Percentiles rank a stretch among this genome's conserved stretches.
Evolutionary conservation across 139 green algal genomes (phyloP).

Genomic region (Coccomyxa sp.): DNA sequence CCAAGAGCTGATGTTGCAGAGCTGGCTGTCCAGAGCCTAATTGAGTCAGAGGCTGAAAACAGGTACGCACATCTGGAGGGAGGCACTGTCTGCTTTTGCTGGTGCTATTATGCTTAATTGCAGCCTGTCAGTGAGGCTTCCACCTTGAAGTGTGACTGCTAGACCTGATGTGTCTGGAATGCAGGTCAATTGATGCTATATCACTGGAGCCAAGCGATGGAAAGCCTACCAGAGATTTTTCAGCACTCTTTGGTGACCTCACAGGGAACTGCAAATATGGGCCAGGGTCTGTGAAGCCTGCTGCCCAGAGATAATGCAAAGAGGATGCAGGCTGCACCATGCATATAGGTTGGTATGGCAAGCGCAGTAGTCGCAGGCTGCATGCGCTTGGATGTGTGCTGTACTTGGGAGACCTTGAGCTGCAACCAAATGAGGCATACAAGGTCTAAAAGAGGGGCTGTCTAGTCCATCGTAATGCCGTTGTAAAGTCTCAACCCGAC

Average conservation of each 20-base stretch:
- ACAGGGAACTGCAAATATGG: not conserved
- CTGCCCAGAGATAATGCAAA: too few species aligned
- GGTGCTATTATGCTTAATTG: not conserved
- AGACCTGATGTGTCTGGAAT: not conserved
- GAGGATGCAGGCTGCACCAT: too few species aligned
- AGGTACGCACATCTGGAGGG: not conserved
- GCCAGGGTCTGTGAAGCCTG: too few species aligned
- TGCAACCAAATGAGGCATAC: too few species aligned
- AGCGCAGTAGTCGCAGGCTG: too few species aligned
- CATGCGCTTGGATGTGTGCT: too few species aligned
- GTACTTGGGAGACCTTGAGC: too few species aligned
- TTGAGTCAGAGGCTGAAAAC: not conserved
- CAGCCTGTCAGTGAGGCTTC: not conserved
- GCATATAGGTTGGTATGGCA: too few species aligned
- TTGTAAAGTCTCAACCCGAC: too few species aligned
- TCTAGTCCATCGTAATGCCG: too few species aligned
- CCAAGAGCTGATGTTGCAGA: conserved; percentile 78
- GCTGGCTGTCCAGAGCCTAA: conserved; percentile 38
- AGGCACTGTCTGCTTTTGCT: not conserved
- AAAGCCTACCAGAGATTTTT: conserved; percentile 41
- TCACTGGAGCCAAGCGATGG: conserved; percentile 33
- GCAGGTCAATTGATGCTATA: conserved; percentile 31
- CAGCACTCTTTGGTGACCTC: conserved; percentile 19
- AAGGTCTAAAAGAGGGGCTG: too few species aligned
- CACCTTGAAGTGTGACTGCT: not conserved